Conservation (phyloP, 208 protist genomes). For the Leishmania arabica region DNA sequence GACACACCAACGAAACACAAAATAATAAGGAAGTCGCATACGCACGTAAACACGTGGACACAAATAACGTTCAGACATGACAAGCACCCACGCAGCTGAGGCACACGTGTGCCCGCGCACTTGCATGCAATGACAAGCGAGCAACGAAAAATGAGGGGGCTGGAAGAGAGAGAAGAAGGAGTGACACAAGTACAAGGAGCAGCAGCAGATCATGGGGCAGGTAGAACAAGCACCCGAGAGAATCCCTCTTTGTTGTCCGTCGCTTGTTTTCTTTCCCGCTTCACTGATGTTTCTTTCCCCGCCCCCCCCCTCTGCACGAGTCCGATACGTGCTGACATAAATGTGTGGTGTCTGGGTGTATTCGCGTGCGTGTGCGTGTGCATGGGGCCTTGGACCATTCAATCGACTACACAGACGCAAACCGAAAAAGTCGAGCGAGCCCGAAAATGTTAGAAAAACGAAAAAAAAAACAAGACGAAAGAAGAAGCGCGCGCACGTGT, state of each 20-base stretch:
- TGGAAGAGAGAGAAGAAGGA: background rate
- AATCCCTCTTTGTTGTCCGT: background rate
- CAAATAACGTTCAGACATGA: background rate
- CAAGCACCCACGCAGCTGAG: background rate
- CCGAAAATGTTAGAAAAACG: background rate
- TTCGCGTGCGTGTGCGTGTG: background rate
- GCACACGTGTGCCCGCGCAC: too few species aligned
- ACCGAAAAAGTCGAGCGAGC: background rate
- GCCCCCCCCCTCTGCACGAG: background rate
- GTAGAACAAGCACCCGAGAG: background rate
- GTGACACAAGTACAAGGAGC: background rate
- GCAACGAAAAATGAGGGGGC: background rate
- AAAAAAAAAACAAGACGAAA: background rate
- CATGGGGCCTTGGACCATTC: background rate
- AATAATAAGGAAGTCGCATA: conserved; percentile 8
- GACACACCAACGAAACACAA: background rate
- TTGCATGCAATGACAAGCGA: background rate
- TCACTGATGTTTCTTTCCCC: background rate
- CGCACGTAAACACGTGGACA: background rate
- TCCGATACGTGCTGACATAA: background rate
- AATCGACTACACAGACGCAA: background rate
- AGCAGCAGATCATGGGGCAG: background rate
- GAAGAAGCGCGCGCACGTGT: background rate
- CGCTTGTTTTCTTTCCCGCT: background rate
- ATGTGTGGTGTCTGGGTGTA: background rate